Evolutionary conservation across 768 basidiomycete species (phyloP), one percentile per base, ranked within the genome.

Genomic region (Hirschioporus abietinus): DNA sequence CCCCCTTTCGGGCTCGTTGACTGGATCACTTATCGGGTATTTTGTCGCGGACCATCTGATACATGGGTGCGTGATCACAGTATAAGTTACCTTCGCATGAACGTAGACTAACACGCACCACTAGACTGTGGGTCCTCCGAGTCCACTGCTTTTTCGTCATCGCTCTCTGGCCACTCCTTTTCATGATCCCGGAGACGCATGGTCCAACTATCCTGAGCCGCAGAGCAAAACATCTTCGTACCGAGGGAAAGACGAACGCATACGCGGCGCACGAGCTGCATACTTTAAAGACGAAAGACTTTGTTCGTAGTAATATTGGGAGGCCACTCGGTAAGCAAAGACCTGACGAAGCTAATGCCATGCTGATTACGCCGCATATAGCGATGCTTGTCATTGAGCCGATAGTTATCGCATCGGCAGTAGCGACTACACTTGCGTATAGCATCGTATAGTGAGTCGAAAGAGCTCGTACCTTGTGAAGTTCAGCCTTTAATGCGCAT

Each of bases 391-490:
- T 68, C 15, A 64, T 65, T 30, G 70, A 71, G 63, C 71, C 71
- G 9, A 71, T 72, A 63, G 60, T 65, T 4, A 70, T 69, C 52
- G 72, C 69, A 1, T 69, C 70, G 7, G 69, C 71, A 1, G 15
- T 71, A 20, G 72, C 69, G 72, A 69, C 70, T 1, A 68, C 70
- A 7, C 63, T 73, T 3, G 65, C 69, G 26, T 73, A 73, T 57
- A 70, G 72, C n/a, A 73, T 73, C 23, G 60, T 72, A 17, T 72
- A 73, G 70, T 72, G 57, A 20, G 71, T 64, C 6, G 12, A 57
- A 15, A 17, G 0, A 24, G 18, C 17, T 30, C 8, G 8, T 8
- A 30, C 30, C 4, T 30, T 30, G 2, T 8, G 8, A 30, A 30
- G 30, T 2, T 20, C 12, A 52, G 20, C 2, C 42, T 15, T 20